Conservation (phyloP, 495 filamentous ascomycete species). For the Penicillium simplicissimum region DNA sequence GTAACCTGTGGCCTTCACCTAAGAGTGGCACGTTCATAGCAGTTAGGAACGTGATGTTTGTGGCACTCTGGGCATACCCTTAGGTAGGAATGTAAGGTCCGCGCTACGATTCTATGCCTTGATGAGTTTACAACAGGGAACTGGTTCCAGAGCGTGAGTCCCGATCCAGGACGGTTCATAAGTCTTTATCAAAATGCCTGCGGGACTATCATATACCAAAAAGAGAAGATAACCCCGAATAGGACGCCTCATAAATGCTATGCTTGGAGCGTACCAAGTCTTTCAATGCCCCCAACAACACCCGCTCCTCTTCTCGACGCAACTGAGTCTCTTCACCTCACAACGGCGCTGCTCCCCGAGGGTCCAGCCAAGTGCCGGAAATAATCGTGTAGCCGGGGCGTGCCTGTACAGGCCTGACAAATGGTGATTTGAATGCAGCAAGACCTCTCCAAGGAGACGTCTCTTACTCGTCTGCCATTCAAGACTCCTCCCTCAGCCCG, state of each 20-base stretch:
- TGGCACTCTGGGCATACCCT: no score
- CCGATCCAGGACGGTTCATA: conserved; percentile 18
- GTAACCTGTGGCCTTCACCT: neutral
- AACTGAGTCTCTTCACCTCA: neutral
- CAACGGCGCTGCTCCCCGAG: neutral
- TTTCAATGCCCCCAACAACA: neutral
- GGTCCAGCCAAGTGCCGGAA: neutral
- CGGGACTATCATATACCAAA: conserved; percentile 25
- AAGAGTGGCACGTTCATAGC: neutral
- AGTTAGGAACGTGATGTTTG: neutral
- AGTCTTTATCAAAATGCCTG: conserved; percentile 17
- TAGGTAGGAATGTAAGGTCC: no score
- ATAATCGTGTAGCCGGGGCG: neutral
- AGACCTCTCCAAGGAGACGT: neutral
- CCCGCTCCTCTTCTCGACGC: no score
- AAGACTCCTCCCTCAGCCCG: conserved; percentile 51
- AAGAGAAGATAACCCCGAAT: conserved; percentile 7
- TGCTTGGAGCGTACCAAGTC: neutral
- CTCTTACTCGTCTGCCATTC: conserved; percentile 6
- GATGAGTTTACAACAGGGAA: neutral
- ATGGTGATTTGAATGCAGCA: neutral
- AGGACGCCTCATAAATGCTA: conserved; percentile 19
- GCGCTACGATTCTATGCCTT: neutral
- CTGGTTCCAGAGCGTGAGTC: conserved; percentile 1
- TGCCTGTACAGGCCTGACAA: neutral